These are phyloP conservation scores for Leccinum boreale DNA, from an alignment of 768 basidiomycete genomes.

Conservation along the genomic window DNA sequence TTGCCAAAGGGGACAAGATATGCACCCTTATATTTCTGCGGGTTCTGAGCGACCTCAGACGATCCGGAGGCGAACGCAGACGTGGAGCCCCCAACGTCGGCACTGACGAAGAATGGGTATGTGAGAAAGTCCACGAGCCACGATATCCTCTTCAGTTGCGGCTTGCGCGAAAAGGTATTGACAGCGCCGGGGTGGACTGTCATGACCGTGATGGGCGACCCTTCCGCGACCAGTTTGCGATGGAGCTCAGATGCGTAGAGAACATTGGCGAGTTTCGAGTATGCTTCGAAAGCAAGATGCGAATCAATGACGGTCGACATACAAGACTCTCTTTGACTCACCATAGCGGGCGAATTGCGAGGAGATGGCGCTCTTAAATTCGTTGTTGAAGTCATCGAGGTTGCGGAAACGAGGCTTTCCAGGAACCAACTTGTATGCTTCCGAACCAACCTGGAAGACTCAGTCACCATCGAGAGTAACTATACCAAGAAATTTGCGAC, in stretches of 20 bases:
- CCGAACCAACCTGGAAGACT: slow-evolving; percentile 33
- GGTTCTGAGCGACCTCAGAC: slow-evolving; percentile 16
- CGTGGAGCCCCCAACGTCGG: slow-evolving; percentile 26
- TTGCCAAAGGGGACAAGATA: slow-evolving; percentile 32
- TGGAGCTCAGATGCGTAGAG: slow-evolving; percentile 52
- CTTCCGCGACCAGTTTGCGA: slow-evolving; percentile 32
- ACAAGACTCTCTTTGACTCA: slow-evolving; percentile 10
- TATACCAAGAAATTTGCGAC: slow-evolving; percentile 10
- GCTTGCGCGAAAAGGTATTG: slow-evolving; percentile 28
- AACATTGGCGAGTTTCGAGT: slow-evolving; percentile 50
- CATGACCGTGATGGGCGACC: slow-evolving; percentile 6
- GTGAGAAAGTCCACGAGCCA: slow-evolving; percentile 15
- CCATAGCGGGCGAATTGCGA: slow-evolving; percentile 32
- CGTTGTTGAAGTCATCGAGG: slow-evolving; percentile 31
- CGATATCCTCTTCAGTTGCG: slow-evolving; percentile 13
- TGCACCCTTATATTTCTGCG: slow-evolving; percentile 29
- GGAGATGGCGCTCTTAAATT: slow-evolving; percentile 24
- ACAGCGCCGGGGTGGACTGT: slow-evolving; percentile 31
- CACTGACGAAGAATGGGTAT: slow-evolving; percentile 2
- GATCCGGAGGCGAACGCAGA: slow-evolving; percentile 31
- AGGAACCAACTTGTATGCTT: slow-evolving; percentile 21
- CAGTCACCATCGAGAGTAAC: background rate
- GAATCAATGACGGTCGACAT: background rate
- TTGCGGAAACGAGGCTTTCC: slow-evolving; percentile 1
- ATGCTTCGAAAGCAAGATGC: slow-evolving; percentile 29